Conservation (phyloP, 257 asterid genomes). For the Capsicum baccatum region DNA sequence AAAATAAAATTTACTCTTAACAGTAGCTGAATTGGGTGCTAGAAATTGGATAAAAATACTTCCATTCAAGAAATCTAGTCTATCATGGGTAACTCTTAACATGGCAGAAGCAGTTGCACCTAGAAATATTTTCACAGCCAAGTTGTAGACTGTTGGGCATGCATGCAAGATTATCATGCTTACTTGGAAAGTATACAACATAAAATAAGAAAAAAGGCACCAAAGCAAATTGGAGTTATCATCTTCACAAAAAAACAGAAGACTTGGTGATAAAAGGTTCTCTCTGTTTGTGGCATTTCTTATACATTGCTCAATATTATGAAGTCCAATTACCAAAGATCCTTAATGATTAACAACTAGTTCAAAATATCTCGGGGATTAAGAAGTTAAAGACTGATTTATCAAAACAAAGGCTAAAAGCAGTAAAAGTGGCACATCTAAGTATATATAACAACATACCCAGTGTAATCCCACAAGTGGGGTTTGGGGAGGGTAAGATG, state of each 20-base stretch:
- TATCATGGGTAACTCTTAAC: not conserved
- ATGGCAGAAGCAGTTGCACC: not conserved
- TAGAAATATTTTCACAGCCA: not conserved
- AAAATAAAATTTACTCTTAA: not conserved
- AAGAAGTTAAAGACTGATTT: not conserved
- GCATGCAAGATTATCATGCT: not conserved
- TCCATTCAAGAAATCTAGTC: not conserved
- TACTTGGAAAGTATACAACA: not conserved
- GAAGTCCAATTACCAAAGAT: not conserved
- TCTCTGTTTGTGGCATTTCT: conserved; percentile 20
- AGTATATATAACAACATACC: not conserved
- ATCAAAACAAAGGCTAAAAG: not conserved
- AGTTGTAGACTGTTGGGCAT: not conserved
- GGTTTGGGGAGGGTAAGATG: not conserved
- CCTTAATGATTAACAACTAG: not conserved
- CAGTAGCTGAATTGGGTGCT: conserved; percentile 9
- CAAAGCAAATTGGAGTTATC: not conserved
- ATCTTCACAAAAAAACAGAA: not conserved
- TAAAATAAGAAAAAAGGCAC: not conserved
- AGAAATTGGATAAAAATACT: conserved; percentile 7
- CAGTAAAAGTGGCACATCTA: not conserved
- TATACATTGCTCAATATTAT: not conserved
- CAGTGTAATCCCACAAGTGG: too few relatives aligned
- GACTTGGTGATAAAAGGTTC: conserved; percentile 4
- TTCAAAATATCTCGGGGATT: not conserved